phyloP scores from a whole-genome alignment of 495 filamentous ascomycete genomes.

The Xylaria flabelliformis region DNA sequence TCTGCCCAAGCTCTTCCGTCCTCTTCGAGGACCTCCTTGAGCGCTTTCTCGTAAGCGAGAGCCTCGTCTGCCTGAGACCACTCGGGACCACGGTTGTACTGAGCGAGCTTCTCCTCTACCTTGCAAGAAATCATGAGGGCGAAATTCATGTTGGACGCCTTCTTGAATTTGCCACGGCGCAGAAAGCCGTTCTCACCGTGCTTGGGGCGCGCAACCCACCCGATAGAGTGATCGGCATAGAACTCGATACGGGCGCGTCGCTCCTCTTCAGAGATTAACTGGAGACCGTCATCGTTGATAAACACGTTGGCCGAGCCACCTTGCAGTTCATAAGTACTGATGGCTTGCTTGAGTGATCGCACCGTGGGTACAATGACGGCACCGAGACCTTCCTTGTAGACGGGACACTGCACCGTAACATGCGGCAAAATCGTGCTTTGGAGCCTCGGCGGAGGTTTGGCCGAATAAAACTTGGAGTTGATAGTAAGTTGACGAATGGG shows the following conservation, averaged over 20 bases:
- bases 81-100: constrained; percentile 60
- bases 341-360: constrained; percentile 72
- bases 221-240: constrained; percentile 75
- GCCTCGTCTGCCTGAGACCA: constrained; percentile 77
- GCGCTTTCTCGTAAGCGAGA: constrained; percentile 67
- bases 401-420: constrained; percentile 74
- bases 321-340: constrained; percentile 80
- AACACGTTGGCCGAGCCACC: constrained; percentile 83
- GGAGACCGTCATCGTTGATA: constrained; percentile 80
- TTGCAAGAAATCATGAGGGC: constrained; percentile 75
- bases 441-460: constrained; percentile 64
- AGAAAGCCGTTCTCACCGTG: constrained; percentile 66
- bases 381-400: constrained; percentile 73
- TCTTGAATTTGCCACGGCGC: constrained; percentile 71
- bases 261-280: constrained; percentile 71
- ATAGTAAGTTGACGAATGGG: constrained; percentile 72
- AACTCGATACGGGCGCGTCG: constrained; percentile 70
- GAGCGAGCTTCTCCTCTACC: constrained; percentile 71
- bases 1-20: constrained; percentile 79
- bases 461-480: constrained; percentile 83
- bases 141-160: constrained; percentile 89
- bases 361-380: constrained; percentile 73
- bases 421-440: constrained; percentile 62
- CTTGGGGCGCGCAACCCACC: constrained; percentile 77
- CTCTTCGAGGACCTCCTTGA: constrained; percentile 73